Conservation (phyloP, 2,329 filamentous ascomycete genomes). For the Fusarium sp. region DNA sequence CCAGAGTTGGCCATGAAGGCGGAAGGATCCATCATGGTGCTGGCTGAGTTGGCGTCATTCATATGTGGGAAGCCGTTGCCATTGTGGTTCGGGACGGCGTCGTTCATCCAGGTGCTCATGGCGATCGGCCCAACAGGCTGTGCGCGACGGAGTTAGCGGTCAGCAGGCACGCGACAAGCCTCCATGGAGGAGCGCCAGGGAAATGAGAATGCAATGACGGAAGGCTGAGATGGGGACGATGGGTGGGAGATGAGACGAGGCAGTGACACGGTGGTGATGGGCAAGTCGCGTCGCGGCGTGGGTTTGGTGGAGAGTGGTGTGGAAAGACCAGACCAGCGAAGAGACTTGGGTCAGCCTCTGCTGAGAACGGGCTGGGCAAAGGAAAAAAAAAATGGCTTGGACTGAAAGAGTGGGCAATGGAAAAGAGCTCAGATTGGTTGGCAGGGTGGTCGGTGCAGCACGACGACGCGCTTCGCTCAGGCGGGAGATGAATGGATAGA, state of each 20-base stretch:
- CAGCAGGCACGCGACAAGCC: conserved; percentile 50
- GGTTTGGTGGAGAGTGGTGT: conserved; percentile 51
- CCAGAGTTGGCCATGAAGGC: conserved; percentile 67
- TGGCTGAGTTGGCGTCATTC: conserved; percentile 65
- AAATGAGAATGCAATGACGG: conserved; percentile 38
- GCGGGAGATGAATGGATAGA: conserved; percentile 36
- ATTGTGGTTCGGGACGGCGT: conserved; percentile 74
- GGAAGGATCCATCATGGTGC: conserved; percentile 70
- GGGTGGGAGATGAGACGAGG: conserved; percentile 52
- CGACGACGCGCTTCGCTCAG: conserved; percentile 37
- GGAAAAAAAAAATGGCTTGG: conserved; percentile 12
- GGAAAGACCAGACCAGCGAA: conserved; percentile 44
- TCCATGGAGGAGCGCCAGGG: conserved; percentile 52
- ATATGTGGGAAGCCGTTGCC: conserved; percentile 72
- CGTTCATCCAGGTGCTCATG: conserved; percentile 78
- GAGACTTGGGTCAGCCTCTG: conserved; percentile 35
- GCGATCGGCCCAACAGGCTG: conserved; percentile 58
- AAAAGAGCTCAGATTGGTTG: conserved; percentile 37
- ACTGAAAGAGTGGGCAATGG: conserved; percentile 32
- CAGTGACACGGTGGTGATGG: conserved; percentile 58
- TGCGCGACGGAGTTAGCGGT: conserved; percentile 56
- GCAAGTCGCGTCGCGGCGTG: conserved; percentile 55
- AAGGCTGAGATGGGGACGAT: conserved; percentile 51
- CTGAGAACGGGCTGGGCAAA: conserved; percentile 33
- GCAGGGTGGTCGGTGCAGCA: conserved; percentile 38